These are phyloP conservation scores for Aspergillus incahuasiensis DNA, from an alignment of 495 filamentous ascomycete species.

Conservation along the genomic window DNA sequence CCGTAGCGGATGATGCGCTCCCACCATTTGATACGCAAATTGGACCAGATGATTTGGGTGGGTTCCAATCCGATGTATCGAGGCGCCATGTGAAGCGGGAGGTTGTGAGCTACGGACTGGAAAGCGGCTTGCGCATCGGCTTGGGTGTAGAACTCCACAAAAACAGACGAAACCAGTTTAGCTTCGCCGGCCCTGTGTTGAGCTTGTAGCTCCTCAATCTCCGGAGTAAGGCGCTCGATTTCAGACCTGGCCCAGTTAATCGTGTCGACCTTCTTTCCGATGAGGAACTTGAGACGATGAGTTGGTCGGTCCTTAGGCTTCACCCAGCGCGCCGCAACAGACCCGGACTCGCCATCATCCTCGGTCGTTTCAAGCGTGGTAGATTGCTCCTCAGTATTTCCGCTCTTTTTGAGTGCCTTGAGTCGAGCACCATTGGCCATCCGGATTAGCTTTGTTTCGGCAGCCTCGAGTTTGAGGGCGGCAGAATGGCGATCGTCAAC, in stretches of 20 bases:
- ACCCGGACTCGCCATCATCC: slow-evolving; percentile 65
- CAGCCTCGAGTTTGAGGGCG: slow-evolving; percentile 81
- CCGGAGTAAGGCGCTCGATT: slow-evolving; percentile 74
- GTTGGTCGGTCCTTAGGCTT: slow-evolving; percentile 77
- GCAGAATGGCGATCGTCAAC: slow-evolving; percentile 80
- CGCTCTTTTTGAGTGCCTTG: slow-evolving; percentile 69
- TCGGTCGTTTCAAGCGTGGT: slow-evolving; percentile 33
- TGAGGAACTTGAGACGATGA: slow-evolving; percentile 70
- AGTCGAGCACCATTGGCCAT: slow-evolving; percentile 72
- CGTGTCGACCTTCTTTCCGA: slow-evolving; percentile 83
- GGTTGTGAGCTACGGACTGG: slow-evolving; percentile 80
- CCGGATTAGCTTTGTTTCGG: slow-evolving; percentile 83
- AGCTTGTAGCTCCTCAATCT: slow-evolving; percentile 70
- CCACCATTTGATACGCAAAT: slow-evolving; percentile 85
- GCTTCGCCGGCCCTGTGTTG: slow-evolving; percentile 66
- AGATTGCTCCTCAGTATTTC: slow-evolving; percentile 41
- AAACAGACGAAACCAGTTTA: slow-evolving; percentile 55
- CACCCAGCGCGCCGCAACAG: slow-evolving; percentile 75
- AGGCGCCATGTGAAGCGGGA: slow-evolving; percentile 88
- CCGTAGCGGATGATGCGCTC: slow-evolving; percentile 70
- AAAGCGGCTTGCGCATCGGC: slow-evolving; percentile 79
- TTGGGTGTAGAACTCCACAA: slow-evolving; percentile 82
- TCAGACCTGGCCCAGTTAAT: slow-evolving; percentile 85
- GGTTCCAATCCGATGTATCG: slow-evolving; percentile 84
- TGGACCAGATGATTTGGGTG: slow-evolving; percentile 82